These are phyloP conservation scores for Arthrinium puccinioides DNA, from an alignment of 2,329 filamentous ascomycete species.

Conservation along the genomic window DNA sequence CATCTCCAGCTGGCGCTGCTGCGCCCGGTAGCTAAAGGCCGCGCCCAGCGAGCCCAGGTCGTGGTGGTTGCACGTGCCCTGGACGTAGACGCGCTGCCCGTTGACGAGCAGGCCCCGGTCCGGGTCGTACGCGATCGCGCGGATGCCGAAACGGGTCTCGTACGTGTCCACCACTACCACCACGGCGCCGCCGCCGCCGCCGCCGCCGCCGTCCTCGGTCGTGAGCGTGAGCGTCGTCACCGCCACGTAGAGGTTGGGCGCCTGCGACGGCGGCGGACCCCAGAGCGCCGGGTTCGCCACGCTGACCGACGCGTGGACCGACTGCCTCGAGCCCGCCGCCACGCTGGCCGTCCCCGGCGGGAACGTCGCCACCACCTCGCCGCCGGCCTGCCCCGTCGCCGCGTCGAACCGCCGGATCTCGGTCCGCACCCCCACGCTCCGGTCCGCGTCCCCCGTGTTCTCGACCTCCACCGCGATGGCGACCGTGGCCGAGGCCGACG, in stretches of 20 bases:
- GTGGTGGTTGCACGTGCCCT: slow-evolving; percentile 43
- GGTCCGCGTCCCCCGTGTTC: slow-evolving; percentile 27
- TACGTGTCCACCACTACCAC: slow-evolving; percentile 34
- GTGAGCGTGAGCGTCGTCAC: slow-evolving; percentile 28
- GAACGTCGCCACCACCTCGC: slow-evolving; percentile 27
- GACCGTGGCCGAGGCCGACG: slow-evolving; percentile 34
- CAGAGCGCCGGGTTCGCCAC: slow-evolving; percentile 35
- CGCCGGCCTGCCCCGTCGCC: slow-evolving; percentile 16
- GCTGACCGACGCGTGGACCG: slow-evolving; percentile 24
- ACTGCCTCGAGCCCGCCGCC: slow-evolving; percentile 20
- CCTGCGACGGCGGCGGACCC: slow-evolving; percentile 37
- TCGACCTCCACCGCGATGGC: slow-evolving; percentile 37
- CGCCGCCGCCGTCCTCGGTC: slow-evolving; percentile 9
- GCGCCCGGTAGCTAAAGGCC: slow-evolving; percentile 42
- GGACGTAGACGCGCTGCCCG: slow-evolving; percentile 32
- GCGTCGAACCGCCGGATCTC: slow-evolving; percentile 31
- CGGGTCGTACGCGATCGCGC: slow-evolving; percentile 30
- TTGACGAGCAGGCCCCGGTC: slow-evolving; percentile 37
- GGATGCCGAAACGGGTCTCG: slow-evolving; percentile 43
- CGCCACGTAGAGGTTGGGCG: slow-evolving; percentile 40
- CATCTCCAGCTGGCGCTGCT: slow-evolving; percentile 40
- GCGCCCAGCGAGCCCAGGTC: slow-evolving; percentile 42
- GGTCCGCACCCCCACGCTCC: slow-evolving; percentile 30
- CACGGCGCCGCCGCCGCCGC: neutral
- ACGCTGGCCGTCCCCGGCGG: slow-evolving; percentile 18